Percentiles rank a stretch among this genome's conserved stretches.
These are phyloP conservation scores for Chlorencoelia australis DNA, from an alignment of 2,329 filamentous ascomycete genomes.

Conservation along the genomic window DNA sequence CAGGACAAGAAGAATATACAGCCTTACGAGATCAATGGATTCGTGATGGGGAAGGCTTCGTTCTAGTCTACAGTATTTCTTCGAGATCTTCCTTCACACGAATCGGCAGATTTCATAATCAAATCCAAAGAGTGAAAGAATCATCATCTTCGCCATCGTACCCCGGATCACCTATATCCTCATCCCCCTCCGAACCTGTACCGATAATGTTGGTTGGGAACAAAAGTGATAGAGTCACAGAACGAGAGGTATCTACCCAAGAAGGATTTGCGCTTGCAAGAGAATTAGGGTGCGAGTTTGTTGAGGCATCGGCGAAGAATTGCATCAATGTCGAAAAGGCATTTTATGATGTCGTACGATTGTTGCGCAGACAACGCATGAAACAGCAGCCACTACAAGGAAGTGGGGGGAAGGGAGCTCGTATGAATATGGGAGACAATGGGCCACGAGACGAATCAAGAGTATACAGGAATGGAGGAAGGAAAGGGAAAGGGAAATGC, in stretches of 20 bases:
- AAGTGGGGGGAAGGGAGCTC: slow-evolving; percentile 16
- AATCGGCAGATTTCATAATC: slow-evolving; percentile 91
- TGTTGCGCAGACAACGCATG: slow-evolving; percentile 75
- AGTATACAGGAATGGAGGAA: slow-evolving; percentile 20
- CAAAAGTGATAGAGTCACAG: slow-evolving; percentile 93
- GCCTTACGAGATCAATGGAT: slow-evolving; percentile 97
- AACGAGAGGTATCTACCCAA: slow-evolving; percentile 92
- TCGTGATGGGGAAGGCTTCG: slow-evolving; percentile 91
- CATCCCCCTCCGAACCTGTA: slow-evolving; percentile 46
- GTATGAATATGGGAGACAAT: slow-evolving; percentile 16
- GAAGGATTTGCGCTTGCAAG: slow-evolving; percentile 87
- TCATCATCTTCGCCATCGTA: slow-evolving; percentile 71
- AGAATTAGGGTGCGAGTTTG: slow-evolving; percentile 90
- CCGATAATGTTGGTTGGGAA: slow-evolving; percentile 98
- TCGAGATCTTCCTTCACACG: slow-evolving; percentile 90
- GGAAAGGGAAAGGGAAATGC: slow-evolving; percentile 19
- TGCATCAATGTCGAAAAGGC: slow-evolving; percentile 98
- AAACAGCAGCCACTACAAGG: slow-evolving; percentile 12
- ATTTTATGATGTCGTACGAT: slow-evolving; percentile 93
- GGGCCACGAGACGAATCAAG: slow-evolving; percentile 20
- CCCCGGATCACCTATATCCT: slow-evolving; percentile 60
- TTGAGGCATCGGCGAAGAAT: slow-evolving; percentile 94
- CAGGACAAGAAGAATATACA: slow-evolving; percentile 97
- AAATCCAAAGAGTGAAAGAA: slow-evolving; percentile 96
- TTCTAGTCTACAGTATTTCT: slow-evolving; percentile 96